A percentile compares a stretch with the other conserved stretches of the same genome.
Conservation (phyloP, 441 rosid genomes). For the Corymbia calophylla region DNA sequence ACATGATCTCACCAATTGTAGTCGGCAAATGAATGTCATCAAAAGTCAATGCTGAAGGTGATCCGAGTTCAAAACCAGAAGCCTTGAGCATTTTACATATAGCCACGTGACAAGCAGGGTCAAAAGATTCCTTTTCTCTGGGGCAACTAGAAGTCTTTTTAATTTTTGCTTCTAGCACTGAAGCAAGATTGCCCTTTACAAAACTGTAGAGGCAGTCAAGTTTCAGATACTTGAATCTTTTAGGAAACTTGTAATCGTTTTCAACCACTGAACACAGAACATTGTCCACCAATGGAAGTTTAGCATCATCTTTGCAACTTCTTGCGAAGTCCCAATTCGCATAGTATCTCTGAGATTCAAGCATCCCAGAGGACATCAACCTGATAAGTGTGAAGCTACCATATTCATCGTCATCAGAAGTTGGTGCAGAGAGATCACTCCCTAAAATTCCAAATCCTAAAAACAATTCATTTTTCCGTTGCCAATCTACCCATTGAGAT, state of each 20-base stretch:
- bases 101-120: constrained; percentile 33
- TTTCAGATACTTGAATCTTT: constrained; percentile 38
- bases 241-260: constrained; percentile 37
- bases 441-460: constrained; percentile 63
- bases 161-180: constrained; percentile 33
- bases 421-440: constrained; percentile 25
- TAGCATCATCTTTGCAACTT: constrained; percentile 24
- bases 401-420: constrained; percentile 35
- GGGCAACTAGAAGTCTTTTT: constrained; percentile 7
- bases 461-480: constrained; percentile 50
- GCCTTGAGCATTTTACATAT: constrained; percentile 50
- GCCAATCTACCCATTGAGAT: constrained; percentile 67
- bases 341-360: constrained; percentile 55
- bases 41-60: constrained; percentile 30
- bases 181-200: constrained; percentile 38
- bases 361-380: constrained; percentile 73
- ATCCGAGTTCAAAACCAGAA: constrained; percentile 44
- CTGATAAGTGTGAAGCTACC: constrained; percentile 73
- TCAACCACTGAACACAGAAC: constrained; percentile 27
- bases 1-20: constrained; percentile 48
- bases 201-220: constrained; percentile 47
- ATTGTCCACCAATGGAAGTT: constrained; percentile 21
- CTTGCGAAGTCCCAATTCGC: constrained; percentile 39
- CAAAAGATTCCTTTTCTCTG: constrained; percentile 18
- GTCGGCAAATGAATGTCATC: constrained; percentile 44